Evolutionary conservation across 495 filamentous ascomycete species (phyloP).

Genomic region (Wilcoxina mikolae): DNA sequence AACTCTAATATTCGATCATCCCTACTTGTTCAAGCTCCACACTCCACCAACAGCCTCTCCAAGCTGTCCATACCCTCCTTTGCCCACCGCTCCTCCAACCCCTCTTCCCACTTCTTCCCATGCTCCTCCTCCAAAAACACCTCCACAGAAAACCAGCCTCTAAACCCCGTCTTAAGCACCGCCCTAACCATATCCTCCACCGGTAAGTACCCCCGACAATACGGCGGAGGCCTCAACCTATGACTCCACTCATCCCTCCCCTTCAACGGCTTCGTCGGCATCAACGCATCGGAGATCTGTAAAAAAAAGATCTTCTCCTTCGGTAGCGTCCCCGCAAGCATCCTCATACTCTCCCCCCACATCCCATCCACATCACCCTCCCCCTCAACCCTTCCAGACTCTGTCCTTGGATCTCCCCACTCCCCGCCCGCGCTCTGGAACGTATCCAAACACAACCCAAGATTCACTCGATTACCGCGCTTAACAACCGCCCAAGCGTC

Average conservation of each 20-base stretch:
- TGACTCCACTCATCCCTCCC: slow-evolving; percentile 55
- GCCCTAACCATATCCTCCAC: slow-evolving; percentile 49
- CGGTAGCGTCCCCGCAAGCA: slow-evolving; percentile 43
- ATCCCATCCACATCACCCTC: slow-evolving; percentile 34
- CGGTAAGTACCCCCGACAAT: slow-evolving; percentile 57
- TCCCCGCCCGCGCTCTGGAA: slow-evolving; percentile 67
- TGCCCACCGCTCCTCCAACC: slow-evolving; percentile 43
- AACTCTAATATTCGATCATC: too few species aligned
- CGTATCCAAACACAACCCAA: slow-evolving; percentile 68
- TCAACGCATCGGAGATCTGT: slow-evolving; percentile 70
- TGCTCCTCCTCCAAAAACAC: slow-evolving; percentile 55
- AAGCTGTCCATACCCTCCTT: slow-evolving; percentile 45
- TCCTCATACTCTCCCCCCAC: slow-evolving; percentile 40
- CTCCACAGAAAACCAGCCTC: slow-evolving; percentile 61
- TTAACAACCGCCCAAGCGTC: slow-evolving; percentile 53
- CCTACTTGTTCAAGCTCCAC: too few species aligned
- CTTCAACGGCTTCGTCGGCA: slow-evolving; percentile 38
- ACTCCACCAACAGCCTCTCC: slow-evolving; percentile 37
- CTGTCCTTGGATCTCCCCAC: slow-evolving; percentile 58
- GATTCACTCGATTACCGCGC: slow-evolving; percentile 45
- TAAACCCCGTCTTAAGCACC: slow-evolving; percentile 55
- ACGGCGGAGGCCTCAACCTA: slow-evolving; percentile 54
- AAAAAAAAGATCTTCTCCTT: slow-evolving; percentile 60
- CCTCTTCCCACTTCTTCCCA: slow-evolving; percentile 43
- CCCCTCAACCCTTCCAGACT: slow-evolving; percentile 41